Evolutionary conservation across 495 filamentous ascomycete genomes (phyloP).

Genomic region (Extremus antarcticus): DNA sequence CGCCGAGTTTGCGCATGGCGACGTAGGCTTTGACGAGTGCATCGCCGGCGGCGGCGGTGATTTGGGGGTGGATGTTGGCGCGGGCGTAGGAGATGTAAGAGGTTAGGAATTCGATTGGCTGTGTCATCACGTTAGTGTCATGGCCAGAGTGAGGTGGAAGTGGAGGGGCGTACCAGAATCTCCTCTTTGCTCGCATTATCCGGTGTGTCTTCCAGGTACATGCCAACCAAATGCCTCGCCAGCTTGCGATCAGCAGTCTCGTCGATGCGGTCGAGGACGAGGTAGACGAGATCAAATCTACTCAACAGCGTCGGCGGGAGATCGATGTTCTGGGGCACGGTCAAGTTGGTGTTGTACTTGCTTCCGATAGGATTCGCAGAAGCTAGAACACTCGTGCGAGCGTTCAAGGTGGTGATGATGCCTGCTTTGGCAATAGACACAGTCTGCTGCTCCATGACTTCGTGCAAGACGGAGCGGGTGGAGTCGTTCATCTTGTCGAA

Average conservation of each 20-base stretch:
- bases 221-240: conserved; percentile 84
- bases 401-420: conserved; percentile 97
- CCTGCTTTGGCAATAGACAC: conserved; percentile 97
- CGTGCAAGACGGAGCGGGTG: conserved; percentile 90
- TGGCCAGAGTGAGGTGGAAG: neutral
- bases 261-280: conserved; percentile 87
- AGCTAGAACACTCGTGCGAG: conserved; percentile 83
- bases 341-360: conserved; percentile 90
- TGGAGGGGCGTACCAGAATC: conserved; percentile 55
- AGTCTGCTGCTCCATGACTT: conserved; percentile 99
- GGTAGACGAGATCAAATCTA: conserved; percentile 92
- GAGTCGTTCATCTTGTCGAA: conserved; percentile 99
- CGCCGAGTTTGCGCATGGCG: conserved; percentile 88
- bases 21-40: conserved; percentile 83
- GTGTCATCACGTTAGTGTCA: conserved; percentile 20
- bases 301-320: conserved; percentile 89
- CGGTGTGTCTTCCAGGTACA: conserved; percentile 93
- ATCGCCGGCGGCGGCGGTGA: conserved; percentile 63
- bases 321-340: conserved; percentile 96
- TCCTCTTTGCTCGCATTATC: conserved; percentile 69
- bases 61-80: conserved; percentile 66
- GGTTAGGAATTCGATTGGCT: conserved; percentile 92
- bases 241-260: conserved; percentile 78
- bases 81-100: conserved; percentile 97
- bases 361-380: conserved; percentile 97